Conservation (phyloP, 345 rosid species). For the Cardamine resedifolia region DNA sequence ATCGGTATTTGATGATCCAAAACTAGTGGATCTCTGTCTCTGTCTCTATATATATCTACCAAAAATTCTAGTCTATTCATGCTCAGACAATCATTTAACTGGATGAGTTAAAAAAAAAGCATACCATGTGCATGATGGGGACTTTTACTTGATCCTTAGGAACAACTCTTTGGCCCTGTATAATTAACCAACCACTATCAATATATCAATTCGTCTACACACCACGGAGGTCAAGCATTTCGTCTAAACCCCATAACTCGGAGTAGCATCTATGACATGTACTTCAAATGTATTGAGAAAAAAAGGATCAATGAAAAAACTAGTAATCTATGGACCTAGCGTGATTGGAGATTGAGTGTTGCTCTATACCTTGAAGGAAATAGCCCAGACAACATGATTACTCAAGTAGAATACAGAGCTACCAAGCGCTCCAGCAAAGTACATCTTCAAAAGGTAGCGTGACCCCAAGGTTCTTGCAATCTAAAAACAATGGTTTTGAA, state of each 20-base stretch:
- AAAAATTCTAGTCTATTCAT: background rate
- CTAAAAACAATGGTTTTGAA: slow-evolving; percentile 40
- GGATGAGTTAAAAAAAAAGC: slow-evolving; percentile 16
- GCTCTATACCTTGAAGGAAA: slow-evolving; percentile 50
- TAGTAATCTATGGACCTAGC: slow-evolving; percentile 17
- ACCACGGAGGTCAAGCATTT: background rate
- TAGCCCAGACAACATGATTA: slow-evolving; percentile 47
- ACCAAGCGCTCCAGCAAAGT: slow-evolving; percentile 71
- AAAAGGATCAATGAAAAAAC: background rate
- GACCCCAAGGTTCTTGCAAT: slow-evolving; percentile 64
- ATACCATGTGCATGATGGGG: slow-evolving; percentile 52
- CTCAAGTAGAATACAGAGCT: slow-evolving; percentile 60
- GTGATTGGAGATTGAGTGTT: background rate
- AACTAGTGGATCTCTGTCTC: slow-evolving; percentile 3
- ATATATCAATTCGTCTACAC: background rate
- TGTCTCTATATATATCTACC: background rate
- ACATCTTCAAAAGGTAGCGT: slow-evolving; percentile 57
- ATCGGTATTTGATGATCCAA: background rate
- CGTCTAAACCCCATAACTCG: background rate
- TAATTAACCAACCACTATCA: slow-evolving; percentile 3
- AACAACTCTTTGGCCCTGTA: slow-evolving; percentile 48
- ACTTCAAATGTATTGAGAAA: background rate
- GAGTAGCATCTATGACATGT: background rate
- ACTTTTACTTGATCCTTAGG: slow-evolving; percentile 46
- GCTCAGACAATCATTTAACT: background rate